A percentile compares a stretch with the other conserved stretches of the same genome.
These are phyloP conservation scores for Aspergillus affinis DNA, from an alignment of 495 filamentous ascomycete species.

Conservation along the genomic window DNA sequence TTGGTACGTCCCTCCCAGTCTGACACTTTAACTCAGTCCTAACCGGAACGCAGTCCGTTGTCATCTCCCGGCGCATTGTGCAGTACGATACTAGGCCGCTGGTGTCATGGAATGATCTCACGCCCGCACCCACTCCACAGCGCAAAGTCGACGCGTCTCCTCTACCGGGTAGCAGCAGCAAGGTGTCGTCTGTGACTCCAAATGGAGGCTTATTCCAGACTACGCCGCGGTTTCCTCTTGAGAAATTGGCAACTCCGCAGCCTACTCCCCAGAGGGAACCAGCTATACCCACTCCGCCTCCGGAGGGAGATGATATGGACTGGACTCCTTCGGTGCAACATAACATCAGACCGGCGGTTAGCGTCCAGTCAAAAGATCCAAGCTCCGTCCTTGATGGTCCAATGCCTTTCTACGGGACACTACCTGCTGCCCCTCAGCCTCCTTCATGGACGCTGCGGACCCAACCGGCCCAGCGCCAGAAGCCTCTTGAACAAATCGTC, in stretches of 20 bases:
- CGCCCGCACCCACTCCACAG: constrained; percentile 33
- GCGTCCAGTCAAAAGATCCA: constrained; percentile 28
- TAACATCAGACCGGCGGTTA: constrained; percentile 40
- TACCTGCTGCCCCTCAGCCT: constrained; percentile 64
- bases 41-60: constrained; percentile 30
- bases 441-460: constrained; percentile 65
- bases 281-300: constrained; percentile 37
- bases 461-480: constrained; percentile 40
- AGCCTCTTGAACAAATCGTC: constrained; percentile 35
- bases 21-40: constrained; percentile 4
- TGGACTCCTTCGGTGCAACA: constrained; percentile 70
- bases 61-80: constrained; percentile 50
- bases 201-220: constrained; percentile 21
- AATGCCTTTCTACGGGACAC: constrained; percentile 58
- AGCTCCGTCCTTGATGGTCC: constrained; percentile 42
- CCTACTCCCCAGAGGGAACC: constrained; percentile 23
- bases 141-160: constrained; percentile 30
- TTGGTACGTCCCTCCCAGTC: constrained; percentile 42
- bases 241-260: constrained; percentile 35
- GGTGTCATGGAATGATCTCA: constrained; percentile 52
- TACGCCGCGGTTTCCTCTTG: constrained; percentile 40
- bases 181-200: constrained; percentile 19
- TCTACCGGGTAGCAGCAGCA: constrained; percentile 13
- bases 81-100: constrained; percentile 53
- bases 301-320: constrained; percentile 66